phyloP scores from a whole-genome alignment of 2,329 filamentous ascomycete genomes.

The Diplodia intermedia region DNA sequence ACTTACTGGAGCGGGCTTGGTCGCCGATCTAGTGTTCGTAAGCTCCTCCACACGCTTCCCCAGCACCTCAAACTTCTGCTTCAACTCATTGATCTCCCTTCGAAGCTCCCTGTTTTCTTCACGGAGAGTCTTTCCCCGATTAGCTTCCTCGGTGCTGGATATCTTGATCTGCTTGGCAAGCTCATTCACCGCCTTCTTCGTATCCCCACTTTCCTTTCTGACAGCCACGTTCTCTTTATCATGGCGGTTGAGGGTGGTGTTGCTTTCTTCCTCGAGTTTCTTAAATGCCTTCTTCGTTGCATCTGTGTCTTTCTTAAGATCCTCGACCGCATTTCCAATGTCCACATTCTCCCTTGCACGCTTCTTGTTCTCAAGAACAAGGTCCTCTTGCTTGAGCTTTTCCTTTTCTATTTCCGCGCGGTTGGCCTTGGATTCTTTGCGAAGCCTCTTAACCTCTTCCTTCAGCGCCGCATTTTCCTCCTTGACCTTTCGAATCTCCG shows the following conservation, averaged over 20 bases:
- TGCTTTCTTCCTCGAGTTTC: too few species aligned
- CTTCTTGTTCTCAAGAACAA: background rate
- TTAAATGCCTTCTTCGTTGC: too few species aligned
- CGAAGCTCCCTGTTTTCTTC: too few species aligned
- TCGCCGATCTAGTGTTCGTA: too few species aligned
- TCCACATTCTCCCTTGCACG: background rate
- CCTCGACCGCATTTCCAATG: background rate
- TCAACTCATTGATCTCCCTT: constrained; percentile 1
- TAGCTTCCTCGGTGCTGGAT: too few species aligned
- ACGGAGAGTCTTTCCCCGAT: too few species aligned
- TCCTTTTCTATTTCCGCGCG: too few species aligned
- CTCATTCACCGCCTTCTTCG: background rate
- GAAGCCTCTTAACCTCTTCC: background rate
- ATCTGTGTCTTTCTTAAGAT: background rate
- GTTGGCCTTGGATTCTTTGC: background rate
- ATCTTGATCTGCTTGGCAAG: background rate
- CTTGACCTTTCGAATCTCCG: background rate
- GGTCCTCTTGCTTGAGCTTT: background rate
- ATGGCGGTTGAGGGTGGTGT: too few species aligned
- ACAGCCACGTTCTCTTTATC: too few species aligned
- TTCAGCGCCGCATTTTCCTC: background rate
- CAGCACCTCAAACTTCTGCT: background rate
- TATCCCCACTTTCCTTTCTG: background rate
- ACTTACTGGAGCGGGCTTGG: too few species aligned
- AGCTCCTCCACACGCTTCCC: too few species aligned